Evolutionary conservation across 2,329 filamentous ascomycete species (phyloP).

Genomic region (Pezicula neosporulosa): DNA sequence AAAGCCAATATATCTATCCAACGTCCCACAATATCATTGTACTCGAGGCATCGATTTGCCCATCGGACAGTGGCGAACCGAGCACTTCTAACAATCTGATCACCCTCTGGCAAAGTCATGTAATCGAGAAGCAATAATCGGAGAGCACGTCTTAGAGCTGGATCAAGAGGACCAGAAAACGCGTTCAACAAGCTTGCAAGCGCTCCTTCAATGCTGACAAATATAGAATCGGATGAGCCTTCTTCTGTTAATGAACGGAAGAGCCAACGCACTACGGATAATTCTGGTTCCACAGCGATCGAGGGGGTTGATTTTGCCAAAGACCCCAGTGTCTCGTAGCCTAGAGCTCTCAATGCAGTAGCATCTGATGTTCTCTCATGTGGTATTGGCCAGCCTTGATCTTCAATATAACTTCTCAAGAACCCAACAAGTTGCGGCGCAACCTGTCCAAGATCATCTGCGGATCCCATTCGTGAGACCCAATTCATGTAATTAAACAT

Average conservation of each 20-base stretch:
- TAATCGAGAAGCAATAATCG: constrained; percentile 61
- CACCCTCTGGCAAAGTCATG: constrained; percentile 51
- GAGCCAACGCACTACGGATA: constrained; percentile 68
- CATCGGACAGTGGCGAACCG: constrained; percentile 83
- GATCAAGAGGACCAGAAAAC: constrained; percentile 38
- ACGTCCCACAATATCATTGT: constrained; percentile 71
- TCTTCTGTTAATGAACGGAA: constrained; percentile 83
- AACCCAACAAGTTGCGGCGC: constrained; percentile 65
- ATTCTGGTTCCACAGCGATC: constrained; percentile 46
- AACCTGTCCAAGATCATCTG: constrained; percentile 58
- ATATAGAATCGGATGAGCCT: constrained; percentile 66
- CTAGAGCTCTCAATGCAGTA: constrained; percentile 68
- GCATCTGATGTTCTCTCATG: constrained; percentile 56
- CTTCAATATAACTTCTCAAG: constrained; percentile 70
- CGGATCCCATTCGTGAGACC: constrained; percentile 70
- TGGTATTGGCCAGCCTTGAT: constrained; percentile 78
- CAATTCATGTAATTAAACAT: constrained; percentile 86
- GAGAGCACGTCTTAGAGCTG: constrained; percentile 23
- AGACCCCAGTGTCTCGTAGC: constrained; percentile 88
- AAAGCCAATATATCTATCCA: constrained; percentile 89
- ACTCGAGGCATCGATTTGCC: constrained; percentile 83
- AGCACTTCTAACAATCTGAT: constrained; percentile 63
- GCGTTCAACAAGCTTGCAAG: constrained; percentile 72
- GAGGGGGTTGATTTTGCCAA: constrained; percentile 64
- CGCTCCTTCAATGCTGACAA: constrained; percentile 85